Base-by-base conservation (phyloP, 306 rosid species). In the Malus fusca region DNA sequence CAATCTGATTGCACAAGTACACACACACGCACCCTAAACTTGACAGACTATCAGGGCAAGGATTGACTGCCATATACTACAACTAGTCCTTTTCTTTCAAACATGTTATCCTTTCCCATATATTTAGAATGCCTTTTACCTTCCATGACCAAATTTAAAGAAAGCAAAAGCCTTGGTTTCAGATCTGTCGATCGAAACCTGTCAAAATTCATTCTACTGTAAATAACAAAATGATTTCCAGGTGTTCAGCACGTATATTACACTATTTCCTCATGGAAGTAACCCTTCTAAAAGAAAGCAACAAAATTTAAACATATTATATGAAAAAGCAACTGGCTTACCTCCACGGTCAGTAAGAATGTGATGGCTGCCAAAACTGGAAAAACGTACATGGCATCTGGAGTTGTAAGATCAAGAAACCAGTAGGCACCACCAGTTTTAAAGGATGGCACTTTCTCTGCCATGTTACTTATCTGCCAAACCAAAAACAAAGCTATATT, bases 381-480 rank as follows among this genome's bases (percentile, higher is more conserved):
- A 48, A 90, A 56, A 75, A 95, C 59, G 67, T 89, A 95, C 8
- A 90, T 73, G 66, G 79, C 46, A 82, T 95, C 98, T 18, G 95
- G 96, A 59, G 96, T 90, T 23, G 98, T 60, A 71, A 95, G 97
- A 85, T 95, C 98, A 67, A 80, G 70, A 86, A 95, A 95, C 98
- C 98, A 95, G 85, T 0, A 88, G 65, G 91, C 91, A 72, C 98
- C 98, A 8, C 98, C 98, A 73, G 60, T 73, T 88, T 95, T 92
- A 75, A 95, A 95, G 48, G 98, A 95, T 68, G 96, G 97, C 80
- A 92, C 44, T 69, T 92, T 92, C 77, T 90, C 97, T 85, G 97
- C 88, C 98, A 95, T 95, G 74, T 90, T 95, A 12, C 82, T 22
- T 79, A 95, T 80, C 99, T 95, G 80, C 37, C 73, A 83, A 82